Evolutionary conservation across 1,284 basidiomycete species (phyloP).

Genomic region (Irpex sp.): DNA sequence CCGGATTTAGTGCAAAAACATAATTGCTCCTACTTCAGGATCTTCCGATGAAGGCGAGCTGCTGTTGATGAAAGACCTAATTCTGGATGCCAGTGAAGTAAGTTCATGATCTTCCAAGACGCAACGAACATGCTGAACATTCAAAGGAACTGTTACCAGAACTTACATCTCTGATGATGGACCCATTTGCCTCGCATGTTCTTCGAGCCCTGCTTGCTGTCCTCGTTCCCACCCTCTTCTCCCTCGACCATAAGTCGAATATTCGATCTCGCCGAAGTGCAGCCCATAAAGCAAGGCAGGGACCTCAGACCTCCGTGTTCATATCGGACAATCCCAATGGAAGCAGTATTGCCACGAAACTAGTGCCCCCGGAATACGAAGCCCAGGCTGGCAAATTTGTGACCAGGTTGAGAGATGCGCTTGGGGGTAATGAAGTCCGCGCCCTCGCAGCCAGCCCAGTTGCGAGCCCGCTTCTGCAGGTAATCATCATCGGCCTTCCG

Average conservation of each 20-base stretch:
- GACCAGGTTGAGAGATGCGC: slow-evolving; percentile 44
- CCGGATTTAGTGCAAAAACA: slow-evolving; percentile 51
- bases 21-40: slow-evolving; percentile 51
- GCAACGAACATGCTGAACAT: slow-evolving; percentile 1
- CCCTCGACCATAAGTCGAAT: slow-evolving; percentile 33
- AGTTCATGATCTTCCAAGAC: slow-evolving; percentile 18
- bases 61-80: slow-evolving; percentile 67
- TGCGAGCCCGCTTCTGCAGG: slow-evolving; percentile 80
- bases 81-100: slow-evolving; percentile 66
- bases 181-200: slow-evolving; percentile 88
- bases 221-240: slow-evolving; percentile 55
- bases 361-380: slow-evolving; percentile 51
- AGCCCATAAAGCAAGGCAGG: slow-evolving; percentile 73
- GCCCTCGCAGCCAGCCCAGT: slow-evolving; percentile 80
- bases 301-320: slow-evolving; percentile 72
- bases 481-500: slow-evolving; percentile 25
- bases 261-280: slow-evolving; percentile 77
- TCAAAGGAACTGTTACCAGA: slow-evolving; percentile 65
- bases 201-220: slow-evolving; percentile 76
- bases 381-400: slow-evolving; percentile 52
- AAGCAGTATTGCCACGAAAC: slow-evolving; percentile 28
- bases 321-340: slow-evolving; percentile 33
- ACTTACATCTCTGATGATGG: slow-evolving; percentile 65
- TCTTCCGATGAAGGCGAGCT: slow-evolving; percentile 61
- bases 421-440: slow-evolving; percentile 75